Evolutionary conservation across 139 green algal species (phyloP).

Genomic region (Auxenochlorella pyrenoidosa): DNA sequence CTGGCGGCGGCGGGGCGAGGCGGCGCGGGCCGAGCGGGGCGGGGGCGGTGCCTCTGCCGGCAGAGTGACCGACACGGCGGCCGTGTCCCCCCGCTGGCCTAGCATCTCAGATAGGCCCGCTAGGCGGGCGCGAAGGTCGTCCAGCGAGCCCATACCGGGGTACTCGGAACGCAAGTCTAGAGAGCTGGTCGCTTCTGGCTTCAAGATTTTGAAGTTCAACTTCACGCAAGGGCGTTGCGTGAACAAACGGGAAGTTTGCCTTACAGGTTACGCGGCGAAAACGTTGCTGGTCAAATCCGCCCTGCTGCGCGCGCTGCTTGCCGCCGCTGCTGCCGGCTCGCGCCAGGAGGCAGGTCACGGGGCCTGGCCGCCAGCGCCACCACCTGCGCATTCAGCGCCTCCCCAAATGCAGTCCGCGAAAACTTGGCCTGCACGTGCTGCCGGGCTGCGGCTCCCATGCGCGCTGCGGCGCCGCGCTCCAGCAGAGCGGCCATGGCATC

Average conservation of each 20-base stretch:
- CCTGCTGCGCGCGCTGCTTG: slow-evolving; percentile 36
- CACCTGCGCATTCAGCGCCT: slow-evolving; percentile 59
- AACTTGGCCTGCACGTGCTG: slow-evolving; percentile 72
- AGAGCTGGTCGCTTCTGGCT: no score
- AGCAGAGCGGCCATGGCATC: slow-evolving; percentile 62
- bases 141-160: not conserved
- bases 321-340: not conserved
- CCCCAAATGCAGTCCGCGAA: slow-evolving; percentile 77
- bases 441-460: slow-evolving; percentile 70
- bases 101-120: slow-evolving; percentile 13
- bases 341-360: no score
- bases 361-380: slow-evolving; percentile 4
- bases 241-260: not conserved
- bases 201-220: no score
- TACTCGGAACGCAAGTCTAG: no score
- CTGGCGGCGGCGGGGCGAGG: not conserved
- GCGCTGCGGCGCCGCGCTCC: slow-evolving; percentile 26
- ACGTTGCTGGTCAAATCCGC: not conserved
- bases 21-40: not conserved
- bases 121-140: not conserved
- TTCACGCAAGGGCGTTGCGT: no score
- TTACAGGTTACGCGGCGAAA: no score
- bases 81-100: not conserved
- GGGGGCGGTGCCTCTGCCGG: not conserved
- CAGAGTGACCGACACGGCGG: not conserved